Conservation (phyloP, 2,329 filamentous ascomycete species). For the Blumeria graminis region DNA sequence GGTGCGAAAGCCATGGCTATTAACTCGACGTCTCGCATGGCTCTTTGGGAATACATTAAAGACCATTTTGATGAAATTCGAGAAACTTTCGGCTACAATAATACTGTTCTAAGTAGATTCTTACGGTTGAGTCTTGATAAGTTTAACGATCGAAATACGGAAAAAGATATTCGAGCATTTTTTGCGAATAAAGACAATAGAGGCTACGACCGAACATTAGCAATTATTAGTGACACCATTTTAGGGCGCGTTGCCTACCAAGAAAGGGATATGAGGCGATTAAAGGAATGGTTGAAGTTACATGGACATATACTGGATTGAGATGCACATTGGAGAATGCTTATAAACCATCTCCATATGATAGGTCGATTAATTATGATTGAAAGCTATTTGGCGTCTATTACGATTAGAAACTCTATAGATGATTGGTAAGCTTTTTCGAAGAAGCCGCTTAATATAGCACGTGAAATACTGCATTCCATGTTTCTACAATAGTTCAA, state of each 20-base stretch:
- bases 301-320: conserved; percentile 24
- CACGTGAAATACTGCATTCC: no score
- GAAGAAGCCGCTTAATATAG: no score
- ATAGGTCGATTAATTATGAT: no score
- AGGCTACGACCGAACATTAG: conserved; percentile 66
- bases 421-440: no score
- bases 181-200: conserved; percentile 70
- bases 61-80: conserved; percentile 55
- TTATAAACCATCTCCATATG: no score
- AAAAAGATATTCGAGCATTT: conserved; percentile 60
- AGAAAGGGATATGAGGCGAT: conserved; percentile 43
- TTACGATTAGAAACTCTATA: no score
- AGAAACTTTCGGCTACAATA: conserved; percentile 51
- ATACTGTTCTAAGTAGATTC: conserved; percentile 75
- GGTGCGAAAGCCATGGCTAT: conserved; percentile 47
- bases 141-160: conserved; percentile 45
- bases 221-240: conserved; percentile 69
- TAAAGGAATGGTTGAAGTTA: conserved; percentile 55
- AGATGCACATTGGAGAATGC: not conserved
- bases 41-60: conserved; percentile 72
- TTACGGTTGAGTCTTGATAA: conserved; percentile 53
- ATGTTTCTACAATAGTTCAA: no score
- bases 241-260: conserved; percentile 63
- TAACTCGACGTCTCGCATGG: conserved; percentile 47
- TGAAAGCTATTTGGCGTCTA: no score